phyloP scores from a whole-genome alignment of 345 rosid genomes.

The Aethionema arabicum region DNA sequence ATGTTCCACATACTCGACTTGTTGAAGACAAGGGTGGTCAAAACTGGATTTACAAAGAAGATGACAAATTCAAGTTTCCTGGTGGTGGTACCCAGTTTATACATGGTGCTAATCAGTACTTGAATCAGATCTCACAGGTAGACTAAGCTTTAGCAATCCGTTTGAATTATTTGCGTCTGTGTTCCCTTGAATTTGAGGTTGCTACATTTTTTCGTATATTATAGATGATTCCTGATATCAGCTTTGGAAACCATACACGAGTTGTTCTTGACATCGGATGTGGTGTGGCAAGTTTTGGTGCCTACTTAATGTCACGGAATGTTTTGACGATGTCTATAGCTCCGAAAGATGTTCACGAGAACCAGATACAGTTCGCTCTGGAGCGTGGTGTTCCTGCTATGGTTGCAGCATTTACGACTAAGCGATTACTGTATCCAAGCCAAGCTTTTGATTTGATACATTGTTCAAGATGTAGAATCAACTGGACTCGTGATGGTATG shows the following conservation, averaged over 20 bases:
- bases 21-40: slow-evolving; percentile 98
- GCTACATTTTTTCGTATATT: slow-evolving; percentile 15
- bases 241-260: slow-evolving; percentile 73
- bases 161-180: not conserved
- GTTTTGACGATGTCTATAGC: slow-evolving; percentile 87
- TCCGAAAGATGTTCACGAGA: slow-evolving; percentile 99
- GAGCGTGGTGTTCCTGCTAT: slow-evolving; percentile 99
- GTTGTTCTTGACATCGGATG: slow-evolving; percentile 90
- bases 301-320: slow-evolving; percentile 74
- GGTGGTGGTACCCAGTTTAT: slow-evolving; percentile 99
- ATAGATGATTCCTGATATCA: slow-evolving; percentile 81
- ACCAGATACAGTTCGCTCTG: slow-evolving; percentile 98
- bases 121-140: slow-evolving; percentile 86
- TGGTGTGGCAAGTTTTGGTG: slow-evolving; percentile 99
- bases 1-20: slow-evolving; percentile 81
- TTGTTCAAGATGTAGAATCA: slow-evolving; percentile 97
- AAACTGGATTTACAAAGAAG: slow-evolving; percentile 76
- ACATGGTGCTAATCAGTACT: slow-evolving; percentile 89
- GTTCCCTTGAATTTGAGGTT: slow-evolving; percentile 25
- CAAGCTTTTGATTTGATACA: slow-evolving; percentile 97
- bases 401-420: slow-evolving; percentile 93
- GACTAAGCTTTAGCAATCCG: not conserved
- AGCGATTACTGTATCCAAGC: slow-evolving; percentile 74
- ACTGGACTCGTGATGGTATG: slow-evolving; percentile 98
- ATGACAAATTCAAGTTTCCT: slow-evolving; percentile 88